Evolutionary conservation across 192 early-diverging fungal genomes (phyloP).

Genomic region (Martensiomyces pterosporus): DNA sequence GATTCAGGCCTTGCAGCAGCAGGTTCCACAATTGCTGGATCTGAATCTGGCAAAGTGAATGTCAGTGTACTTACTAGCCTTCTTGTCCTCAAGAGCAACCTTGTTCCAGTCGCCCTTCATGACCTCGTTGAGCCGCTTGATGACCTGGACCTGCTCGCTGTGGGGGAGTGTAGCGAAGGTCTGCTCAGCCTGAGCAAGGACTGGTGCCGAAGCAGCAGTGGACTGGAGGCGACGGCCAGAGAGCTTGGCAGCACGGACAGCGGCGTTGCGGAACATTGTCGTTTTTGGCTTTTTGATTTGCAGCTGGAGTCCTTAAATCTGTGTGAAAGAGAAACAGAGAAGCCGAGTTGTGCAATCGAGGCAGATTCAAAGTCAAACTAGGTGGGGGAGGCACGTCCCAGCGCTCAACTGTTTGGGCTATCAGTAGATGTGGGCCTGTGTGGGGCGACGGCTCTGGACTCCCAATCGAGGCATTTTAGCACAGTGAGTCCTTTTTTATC

Average conservation of each 20-base stretch:
- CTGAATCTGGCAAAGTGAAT: neutral
- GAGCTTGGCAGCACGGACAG: conserved; percentile 50
- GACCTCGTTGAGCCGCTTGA: conserved; percentile 71
- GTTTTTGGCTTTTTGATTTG: neutral
- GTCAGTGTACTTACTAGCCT: conserved; percentile 62
- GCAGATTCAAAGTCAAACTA: too few species aligned
- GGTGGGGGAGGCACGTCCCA: too few species aligned
- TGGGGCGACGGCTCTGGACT: too few species aligned
- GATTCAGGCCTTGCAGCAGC: too few species aligned
- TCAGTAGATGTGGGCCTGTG: too few species aligned
- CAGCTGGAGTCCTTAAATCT: neutral
- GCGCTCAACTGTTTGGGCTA: neutral
- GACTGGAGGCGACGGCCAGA: conserved; percentile 64
- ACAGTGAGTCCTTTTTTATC: too few species aligned
- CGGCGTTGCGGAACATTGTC: conserved; percentile 62
- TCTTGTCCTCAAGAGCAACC: conserved; percentile 90
- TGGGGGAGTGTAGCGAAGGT: conserved; percentile 67
- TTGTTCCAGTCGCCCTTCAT: conserved; percentile 97
- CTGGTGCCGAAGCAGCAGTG: conserved; percentile 32
- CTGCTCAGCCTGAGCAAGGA: conserved; percentile 41
- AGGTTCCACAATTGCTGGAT: too few species aligned
- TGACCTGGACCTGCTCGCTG: conserved; percentile 77
- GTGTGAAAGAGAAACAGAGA: conserved; percentile 6
- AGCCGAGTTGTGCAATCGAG: neutral
- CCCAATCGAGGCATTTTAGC: too few species aligned